Evolutionary conservation across 208 protist species (phyloP), one percentile per base, ranked within the genome.

Genomic region (Tritrichomonas musculus): DNA sequence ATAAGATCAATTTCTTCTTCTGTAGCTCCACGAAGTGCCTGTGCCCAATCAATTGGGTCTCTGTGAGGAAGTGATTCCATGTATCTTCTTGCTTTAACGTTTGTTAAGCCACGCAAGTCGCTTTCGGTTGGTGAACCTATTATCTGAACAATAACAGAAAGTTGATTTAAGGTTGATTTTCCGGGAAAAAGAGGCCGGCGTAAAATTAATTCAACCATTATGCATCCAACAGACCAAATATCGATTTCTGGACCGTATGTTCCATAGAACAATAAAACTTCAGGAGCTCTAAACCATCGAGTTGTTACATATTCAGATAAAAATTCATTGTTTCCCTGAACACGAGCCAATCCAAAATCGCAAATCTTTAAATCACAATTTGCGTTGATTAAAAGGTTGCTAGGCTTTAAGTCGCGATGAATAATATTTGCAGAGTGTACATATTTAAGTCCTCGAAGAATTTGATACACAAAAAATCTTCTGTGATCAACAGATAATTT

Each of bases 71-170:
- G 97, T 94, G 96, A 96, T 57, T 95, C 95, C 5, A 98, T 92
- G 92, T 98, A 98, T 94, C 97, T 96, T 93, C 97, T 96, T 41
- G 97, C 97, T 25, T 97, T 95, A 1, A 75, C 53, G 47, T 95
- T 97, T 22, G 97, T 97, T 49, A 98, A 95, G 25, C 93, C 75
- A 77, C 77, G 94, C 53, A 98, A 96, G 93, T 98, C 97, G 47
- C 95, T 97, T 44, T 96, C 96, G 17, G 96, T 93, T 20, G 97
- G 97, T 0, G 97, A 97, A 47, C 97, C 97, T 77, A 98, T 96
- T 20, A 98, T 94, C 3, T 98, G 97, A 33, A 97, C 95, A 84
- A 98, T 96, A 25, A 95, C 92, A 65, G 53, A 33, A 30, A 94
- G 57, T 50, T 94, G 93, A 69, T 94, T 27, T 0, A 94, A 9